Percentiles rank a stretch among this genome's conserved stretches.
Evolutionary conservation across 306 rosid species (phyloP).

Genomic region (Castanea sativa): DNA sequence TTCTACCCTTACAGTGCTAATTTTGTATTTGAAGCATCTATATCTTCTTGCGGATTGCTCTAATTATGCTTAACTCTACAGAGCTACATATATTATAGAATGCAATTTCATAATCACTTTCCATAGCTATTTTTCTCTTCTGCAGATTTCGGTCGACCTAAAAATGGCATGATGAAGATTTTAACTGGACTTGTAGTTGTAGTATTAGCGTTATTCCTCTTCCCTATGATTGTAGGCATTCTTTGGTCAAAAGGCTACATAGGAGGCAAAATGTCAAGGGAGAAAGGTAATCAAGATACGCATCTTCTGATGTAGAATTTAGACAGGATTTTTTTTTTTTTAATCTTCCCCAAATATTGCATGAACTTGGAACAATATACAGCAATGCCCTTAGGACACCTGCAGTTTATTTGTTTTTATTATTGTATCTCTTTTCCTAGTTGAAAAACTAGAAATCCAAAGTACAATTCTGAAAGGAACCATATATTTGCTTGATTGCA

Average conservation of each 20-base stretch:
- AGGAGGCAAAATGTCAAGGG: constrained; percentile 3
- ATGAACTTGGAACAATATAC: no score
- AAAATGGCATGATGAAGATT: neutral
- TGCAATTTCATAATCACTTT: neutral
- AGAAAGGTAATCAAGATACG: constrained; percentile 3
- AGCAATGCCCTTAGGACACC: neutral
- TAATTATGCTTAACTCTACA: neutral
- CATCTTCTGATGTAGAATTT: neutral
- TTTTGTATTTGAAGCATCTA: neutral
- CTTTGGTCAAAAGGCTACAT: constrained; percentile 16
- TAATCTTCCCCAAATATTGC: no score
- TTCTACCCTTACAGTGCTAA: neutral
- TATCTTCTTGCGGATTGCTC: neutral
- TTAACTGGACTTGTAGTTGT: constrained; percentile 1
- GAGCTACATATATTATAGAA: neutral
- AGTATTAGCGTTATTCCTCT: neutral
- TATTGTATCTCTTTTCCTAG: neutral
- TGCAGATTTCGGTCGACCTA: constrained; percentile 21
- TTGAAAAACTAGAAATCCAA: neutral
- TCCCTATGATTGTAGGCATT: neutral
- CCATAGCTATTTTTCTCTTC: neutral
- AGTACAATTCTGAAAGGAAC: neutral
- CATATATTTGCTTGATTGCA: neutral
- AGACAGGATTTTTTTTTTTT: no score
- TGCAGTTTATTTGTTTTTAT: neutral